phyloP scores from a whole-genome alignment of 345 rosid species.

The Populus alba region DNA sequence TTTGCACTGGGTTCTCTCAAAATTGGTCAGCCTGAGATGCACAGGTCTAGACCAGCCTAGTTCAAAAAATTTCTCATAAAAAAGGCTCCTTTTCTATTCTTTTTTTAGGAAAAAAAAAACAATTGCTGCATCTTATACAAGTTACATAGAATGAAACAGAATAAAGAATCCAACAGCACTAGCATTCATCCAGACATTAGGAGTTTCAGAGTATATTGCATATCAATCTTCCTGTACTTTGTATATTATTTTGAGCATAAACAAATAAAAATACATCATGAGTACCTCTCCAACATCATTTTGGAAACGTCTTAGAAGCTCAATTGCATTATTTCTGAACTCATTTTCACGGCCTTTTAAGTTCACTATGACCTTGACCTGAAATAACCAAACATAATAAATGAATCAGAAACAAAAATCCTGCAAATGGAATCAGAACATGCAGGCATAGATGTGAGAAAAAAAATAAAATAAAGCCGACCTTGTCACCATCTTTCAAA shows the following conservation, averaged over 20 bases:
- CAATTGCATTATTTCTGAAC: conserved; percentile 81
- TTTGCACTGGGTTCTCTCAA: not conserved
- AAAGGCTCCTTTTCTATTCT: not conserved
- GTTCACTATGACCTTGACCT: conserved; percentile 91
- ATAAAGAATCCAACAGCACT: not conserved
- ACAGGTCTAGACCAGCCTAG: not conserved
- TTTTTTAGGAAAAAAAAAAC: not conserved
- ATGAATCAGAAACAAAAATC: conserved; percentile 8
- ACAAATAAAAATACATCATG: not conserved
- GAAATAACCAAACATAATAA: conserved; percentile 22
- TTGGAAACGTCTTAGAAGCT: conserved; percentile 80
- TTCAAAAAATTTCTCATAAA: not conserved
- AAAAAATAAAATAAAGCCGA: conserved; percentile 25
- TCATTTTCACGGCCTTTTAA: conserved; percentile 94
- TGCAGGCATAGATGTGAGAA: not conserved
- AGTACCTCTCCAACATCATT: conserved; percentile 87
- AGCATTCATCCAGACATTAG: not conserved
- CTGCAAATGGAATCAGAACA: not conserved
- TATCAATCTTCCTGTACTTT: not conserved
- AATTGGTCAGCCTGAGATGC: not conserved
- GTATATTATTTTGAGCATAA: not conserved
- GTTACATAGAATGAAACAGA: not conserved
- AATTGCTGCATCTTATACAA: too few species aligned
- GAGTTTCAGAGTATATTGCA: not conserved
- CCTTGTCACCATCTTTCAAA: conserved; percentile 94